Conservation (phyloP, 495 filamentous ascomycete species). For the Trichodelitschia bisporula region DNA sequence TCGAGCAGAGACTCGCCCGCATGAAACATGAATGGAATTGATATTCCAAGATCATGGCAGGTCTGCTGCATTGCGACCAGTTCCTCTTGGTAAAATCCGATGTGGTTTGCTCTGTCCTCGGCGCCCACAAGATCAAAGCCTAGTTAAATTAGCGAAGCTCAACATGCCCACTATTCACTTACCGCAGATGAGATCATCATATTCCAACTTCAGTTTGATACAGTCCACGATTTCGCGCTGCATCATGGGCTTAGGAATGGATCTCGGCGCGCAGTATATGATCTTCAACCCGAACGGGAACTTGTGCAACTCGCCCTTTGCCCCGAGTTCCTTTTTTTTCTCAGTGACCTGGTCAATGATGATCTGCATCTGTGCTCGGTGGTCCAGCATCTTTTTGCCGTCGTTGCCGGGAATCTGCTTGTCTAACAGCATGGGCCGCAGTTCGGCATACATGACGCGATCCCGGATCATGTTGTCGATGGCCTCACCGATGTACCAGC, state of each 20-base stretch:
- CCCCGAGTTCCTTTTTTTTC: slow-evolving; percentile 10
- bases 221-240: slow-evolving; percentile 15
- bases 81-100: slow-evolving; percentile 15
- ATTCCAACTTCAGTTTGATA: slow-evolving; percentile 22
- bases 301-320: slow-evolving; percentile 3
- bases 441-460: slow-evolving; percentile 18
- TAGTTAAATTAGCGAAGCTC: slow-evolving; percentile 3
- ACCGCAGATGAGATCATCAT: slow-evolving; percentile 17
- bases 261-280: slow-evolving; percentile 18
- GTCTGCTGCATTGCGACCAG: slow-evolving; percentile 12
- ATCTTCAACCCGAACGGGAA: slow-evolving; percentile 19
- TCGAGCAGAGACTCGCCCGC: slow-evolving; percentile 18
- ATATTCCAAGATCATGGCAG: slow-evolving; percentile 10
- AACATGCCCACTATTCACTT: slow-evolving; percentile 3
- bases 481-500: slow-evolving; percentile 15
- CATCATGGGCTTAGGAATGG: slow-evolving; percentile 13
- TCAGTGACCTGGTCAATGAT: slow-evolving; percentile 11
- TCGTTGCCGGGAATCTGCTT: slow-evolving; percentile 14
- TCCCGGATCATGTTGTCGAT: slow-evolving; percentile 18
- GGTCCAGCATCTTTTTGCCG: slow-evolving; percentile 7
- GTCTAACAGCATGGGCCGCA: slow-evolving; percentile 18
- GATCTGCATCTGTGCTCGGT: slow-evolving; percentile 14
- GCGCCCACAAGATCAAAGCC: slow-evolving; percentile 20
- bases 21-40: slow-evolving; percentile 19
- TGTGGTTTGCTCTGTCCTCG: slow-evolving; percentile 16